phyloP scores from a whole-genome alignment of 495 filamentous ascomycete genomes.

The Neurospora tetraspora region DNA sequence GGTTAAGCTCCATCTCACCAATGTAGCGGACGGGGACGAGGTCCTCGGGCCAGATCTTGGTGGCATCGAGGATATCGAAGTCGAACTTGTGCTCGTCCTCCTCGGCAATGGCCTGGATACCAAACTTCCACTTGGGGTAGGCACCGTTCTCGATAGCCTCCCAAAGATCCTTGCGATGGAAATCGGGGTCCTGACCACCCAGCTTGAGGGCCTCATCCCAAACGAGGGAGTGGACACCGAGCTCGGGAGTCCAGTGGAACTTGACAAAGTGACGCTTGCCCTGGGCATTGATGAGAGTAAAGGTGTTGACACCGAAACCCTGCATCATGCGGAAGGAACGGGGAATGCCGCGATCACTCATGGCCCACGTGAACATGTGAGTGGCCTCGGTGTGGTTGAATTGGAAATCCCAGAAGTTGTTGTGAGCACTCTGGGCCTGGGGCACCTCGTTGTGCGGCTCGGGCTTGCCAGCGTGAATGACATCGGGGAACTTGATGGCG shows the following conservation, averaged over 20 bases:
- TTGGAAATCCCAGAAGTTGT: slow-evolving; percentile 53
- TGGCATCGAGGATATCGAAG: slow-evolving; percentile 86
- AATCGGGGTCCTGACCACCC: slow-evolving; percentile 73
- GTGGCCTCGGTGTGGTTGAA: slow-evolving; percentile 63
- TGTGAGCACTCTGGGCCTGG: slow-evolving; percentile 55
- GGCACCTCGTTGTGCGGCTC: slow-evolving; percentile 65
- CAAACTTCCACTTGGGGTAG: slow-evolving; percentile 77
- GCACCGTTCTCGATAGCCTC: slow-evolving; percentile 68
- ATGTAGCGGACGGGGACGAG: slow-evolving; percentile 70
- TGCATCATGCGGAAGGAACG: slow-evolving; percentile 84
- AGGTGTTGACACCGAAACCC: slow-evolving; percentile 85
- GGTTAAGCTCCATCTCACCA: slow-evolving; percentile 73
- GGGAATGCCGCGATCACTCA: slow-evolving; percentile 72
- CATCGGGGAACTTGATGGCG: slow-evolving; percentile 63
- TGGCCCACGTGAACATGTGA: slow-evolving; percentile 78
- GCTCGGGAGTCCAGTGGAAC: slow-evolving; percentile 66
- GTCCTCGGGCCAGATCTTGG: slow-evolving; percentile 86
- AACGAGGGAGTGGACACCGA: slow-evolving; percentile 75
- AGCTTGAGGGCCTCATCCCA: slow-evolving; percentile 88
- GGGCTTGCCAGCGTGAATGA: slow-evolving; percentile 71
- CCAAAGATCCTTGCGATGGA: slow-evolving; percentile 74
- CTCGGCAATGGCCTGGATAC: slow-evolving; percentile 66
- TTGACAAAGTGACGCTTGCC: slow-evolving; percentile 73
- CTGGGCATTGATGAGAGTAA: slow-evolving; percentile 57
- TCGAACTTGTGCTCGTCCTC: slow-evolving; percentile 69